A percentile compares a stretch with the other conserved stretches of the same genome.
Conservation (phyloP, 2,329 filamentous ascomycete species). For the Anthostomella pinea region DNA sequence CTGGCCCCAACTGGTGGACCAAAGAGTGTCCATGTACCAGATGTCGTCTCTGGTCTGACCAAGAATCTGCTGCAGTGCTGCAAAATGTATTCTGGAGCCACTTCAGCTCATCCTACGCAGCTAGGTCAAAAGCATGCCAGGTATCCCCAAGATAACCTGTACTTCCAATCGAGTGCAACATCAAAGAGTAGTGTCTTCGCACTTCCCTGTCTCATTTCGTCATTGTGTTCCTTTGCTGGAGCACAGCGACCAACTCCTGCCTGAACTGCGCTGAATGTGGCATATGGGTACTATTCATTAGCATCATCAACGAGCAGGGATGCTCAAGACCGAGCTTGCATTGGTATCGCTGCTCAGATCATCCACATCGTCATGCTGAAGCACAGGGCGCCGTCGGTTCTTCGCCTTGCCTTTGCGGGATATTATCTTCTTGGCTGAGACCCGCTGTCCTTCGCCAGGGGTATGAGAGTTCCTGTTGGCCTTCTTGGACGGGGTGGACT, state of each 20-base stretch:
- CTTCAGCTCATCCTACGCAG: too few relatives aligned
- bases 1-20: too few relatives aligned
- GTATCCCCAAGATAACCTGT: too few relatives aligned
- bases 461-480: slow-evolving; percentile 2
- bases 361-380: slow-evolving; percentile 6
- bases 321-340: slow-evolving; percentile 30
- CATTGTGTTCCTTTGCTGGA: neutral
- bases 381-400: neutral
- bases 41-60: too few relatives aligned
- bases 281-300: neutral
- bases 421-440: neutral
- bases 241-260: too few relatives aligned
- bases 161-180: too few relatives aligned
- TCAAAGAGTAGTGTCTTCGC: too few relatives aligned
- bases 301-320: slow-evolving; percentile 23
- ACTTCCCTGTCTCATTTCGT: too few relatives aligned
- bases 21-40: too few relatives aligned
- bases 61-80: too few relatives aligned
- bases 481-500: neutral
- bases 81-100: too few relatives aligned
- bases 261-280: slow-evolving; percentile 5
- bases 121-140: too few relatives aligned
- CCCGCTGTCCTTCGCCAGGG: slow-evolving; percentile 6
- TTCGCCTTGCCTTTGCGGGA: neutral
- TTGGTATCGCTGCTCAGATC: slow-evolving; percentile 31